Conservation (phyloP, 805 yeast genomes). For the Candida oleophila region DNA sequence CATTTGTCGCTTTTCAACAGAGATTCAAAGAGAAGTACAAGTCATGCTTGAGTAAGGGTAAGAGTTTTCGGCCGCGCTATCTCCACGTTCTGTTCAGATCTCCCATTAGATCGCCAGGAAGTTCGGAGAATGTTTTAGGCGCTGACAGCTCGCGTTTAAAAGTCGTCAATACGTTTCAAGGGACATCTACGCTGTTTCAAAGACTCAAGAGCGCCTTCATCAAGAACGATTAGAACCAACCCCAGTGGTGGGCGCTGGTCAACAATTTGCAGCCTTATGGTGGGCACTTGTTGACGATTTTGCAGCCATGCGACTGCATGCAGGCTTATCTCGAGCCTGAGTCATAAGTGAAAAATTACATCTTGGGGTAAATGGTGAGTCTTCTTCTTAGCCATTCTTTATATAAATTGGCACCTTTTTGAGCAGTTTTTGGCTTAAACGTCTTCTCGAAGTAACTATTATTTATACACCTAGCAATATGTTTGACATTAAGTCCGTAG, state of each 20-base stretch:
- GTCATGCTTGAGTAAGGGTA: slow-evolving; percentile 4
- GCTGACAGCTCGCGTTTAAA: too few species aligned
- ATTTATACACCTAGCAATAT: slow-evolving; percentile 9
- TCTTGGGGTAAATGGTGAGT: neutral
- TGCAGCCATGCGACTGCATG: neutral
- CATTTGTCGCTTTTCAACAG: slow-evolving; percentile 4
- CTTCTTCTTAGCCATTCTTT: too few species aligned
- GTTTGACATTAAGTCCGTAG: slow-evolving; percentile 57
- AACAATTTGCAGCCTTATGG: too few species aligned
- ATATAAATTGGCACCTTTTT: too few species aligned
- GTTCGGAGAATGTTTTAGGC: neutral
- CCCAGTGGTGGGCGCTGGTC: too few species aligned
- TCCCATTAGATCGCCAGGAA: neutral
- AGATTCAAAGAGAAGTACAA: slow-evolving; percentile 7
- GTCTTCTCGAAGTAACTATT: neutral
- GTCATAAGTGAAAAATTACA: neutral
- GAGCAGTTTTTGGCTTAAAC: too few species aligned
- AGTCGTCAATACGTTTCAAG: too few species aligned
- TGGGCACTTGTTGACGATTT: too few species aligned
- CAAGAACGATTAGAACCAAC: too few species aligned
- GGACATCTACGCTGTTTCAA: too few species aligned
- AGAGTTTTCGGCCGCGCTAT: neutral
- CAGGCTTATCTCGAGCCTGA: neutral
- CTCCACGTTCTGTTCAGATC: slow-evolving; percentile 9
- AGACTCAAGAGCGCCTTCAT: too few species aligned